Conservation (phyloP, 495 filamentous ascomycete species). For the Cairneyella variabilis region DNA sequence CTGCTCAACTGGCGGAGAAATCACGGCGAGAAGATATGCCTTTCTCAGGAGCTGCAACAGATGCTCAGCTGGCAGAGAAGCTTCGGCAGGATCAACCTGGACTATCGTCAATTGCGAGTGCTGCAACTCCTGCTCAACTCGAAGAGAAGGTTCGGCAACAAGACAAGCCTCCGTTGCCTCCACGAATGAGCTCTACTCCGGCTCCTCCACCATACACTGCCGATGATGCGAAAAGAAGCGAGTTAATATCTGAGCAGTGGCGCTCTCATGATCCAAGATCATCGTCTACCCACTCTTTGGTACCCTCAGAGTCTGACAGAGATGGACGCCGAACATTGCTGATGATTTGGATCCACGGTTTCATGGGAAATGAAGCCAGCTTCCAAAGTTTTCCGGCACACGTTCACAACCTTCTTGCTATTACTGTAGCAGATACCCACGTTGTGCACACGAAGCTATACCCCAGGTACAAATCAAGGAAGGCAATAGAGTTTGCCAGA, state of each 20-base stretch:
- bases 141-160: slow-evolving; percentile 4
- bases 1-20: too few species aligned
- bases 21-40: too few species aligned
- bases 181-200: slow-evolving; percentile 12
- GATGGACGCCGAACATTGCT: slow-evolving; percentile 61
- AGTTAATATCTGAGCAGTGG: slow-evolving; percentile 25
- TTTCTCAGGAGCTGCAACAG: too few species aligned
- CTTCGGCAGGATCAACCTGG: not conserved
- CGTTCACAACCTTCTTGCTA: slow-evolving; percentile 73
- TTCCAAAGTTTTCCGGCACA: slow-evolving; percentile 87
- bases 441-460: slow-evolving; percentile 87
- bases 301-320: slow-evolving; percentile 40
- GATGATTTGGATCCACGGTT: slow-evolving; percentile 86
- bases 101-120: not conserved
- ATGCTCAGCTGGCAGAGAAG: slow-evolving; percentile 23
- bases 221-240: slow-evolving; percentile 17
- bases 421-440: slow-evolving; percentile 65
- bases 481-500: slow-evolving; percentile 65
- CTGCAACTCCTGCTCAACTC: slow-evolving; percentile 7
- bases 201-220: slow-evolving; percentile 20
- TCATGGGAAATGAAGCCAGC: slow-evolving; percentile 85
- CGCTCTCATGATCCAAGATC: slow-evolving; percentile 50
- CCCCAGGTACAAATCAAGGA: slow-evolving; percentile 81
- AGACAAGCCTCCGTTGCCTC: slow-evolving; percentile 19
- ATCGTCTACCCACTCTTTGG: slow-evolving; percentile 61